These are phyloP conservation scores for Crithidia bombi DNA, from an alignment of 208 protist species.

Conservation along the genomic window DNA sequence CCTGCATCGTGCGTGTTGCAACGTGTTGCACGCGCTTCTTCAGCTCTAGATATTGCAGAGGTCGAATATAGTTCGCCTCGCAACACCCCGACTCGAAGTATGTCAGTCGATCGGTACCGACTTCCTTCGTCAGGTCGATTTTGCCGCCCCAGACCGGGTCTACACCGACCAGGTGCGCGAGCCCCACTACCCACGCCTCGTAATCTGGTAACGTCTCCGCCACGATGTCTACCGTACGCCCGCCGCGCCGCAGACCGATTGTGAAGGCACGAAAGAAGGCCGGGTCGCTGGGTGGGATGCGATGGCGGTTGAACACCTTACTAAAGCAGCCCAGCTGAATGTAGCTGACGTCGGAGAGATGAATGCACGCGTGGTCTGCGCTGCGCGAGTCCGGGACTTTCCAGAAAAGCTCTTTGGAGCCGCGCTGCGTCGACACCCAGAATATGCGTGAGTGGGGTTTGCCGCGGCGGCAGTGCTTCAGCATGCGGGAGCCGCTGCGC, in stretches of 20 bases:
- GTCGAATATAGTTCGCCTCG: conserved; percentile 89
- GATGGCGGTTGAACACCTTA: conserved; percentile 91
- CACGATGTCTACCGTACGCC: conserved; percentile 92
- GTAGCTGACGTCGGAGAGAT: conserved; percentile 78
- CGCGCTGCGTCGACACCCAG: conserved; percentile 71
- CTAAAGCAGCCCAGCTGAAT: conserved; percentile 91
- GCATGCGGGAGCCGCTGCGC: conserved; percentile 79
- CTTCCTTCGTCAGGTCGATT: conserved; percentile 80
- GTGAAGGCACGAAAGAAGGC: conserved; percentile 91
- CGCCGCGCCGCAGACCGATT: conserved; percentile 76
- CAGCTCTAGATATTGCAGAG: conserved; percentile 75
- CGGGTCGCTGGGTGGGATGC: conserved; percentile 53
- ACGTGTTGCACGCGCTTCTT: conserved; percentile 72
- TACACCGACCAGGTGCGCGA: conserved; percentile 81
- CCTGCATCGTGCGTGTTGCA: conserved; percentile 47
- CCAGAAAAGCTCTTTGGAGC: conserved; percentile 74
- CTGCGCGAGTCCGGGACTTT: conserved; percentile 57
- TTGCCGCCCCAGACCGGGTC: conserved; percentile 92
- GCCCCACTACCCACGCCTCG: conserved; percentile 92
- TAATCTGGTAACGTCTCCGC: conserved; percentile 88
- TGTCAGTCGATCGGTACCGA: conserved; percentile 67
- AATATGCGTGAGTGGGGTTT: conserved; percentile 91
- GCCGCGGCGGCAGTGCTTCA: conserved; percentile 91
- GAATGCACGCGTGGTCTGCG: conserved; percentile 61
- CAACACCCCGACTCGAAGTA: conserved; percentile 86